Conservation (phyloP, 441 rosid species). For the Daphne laureola region DNA sequence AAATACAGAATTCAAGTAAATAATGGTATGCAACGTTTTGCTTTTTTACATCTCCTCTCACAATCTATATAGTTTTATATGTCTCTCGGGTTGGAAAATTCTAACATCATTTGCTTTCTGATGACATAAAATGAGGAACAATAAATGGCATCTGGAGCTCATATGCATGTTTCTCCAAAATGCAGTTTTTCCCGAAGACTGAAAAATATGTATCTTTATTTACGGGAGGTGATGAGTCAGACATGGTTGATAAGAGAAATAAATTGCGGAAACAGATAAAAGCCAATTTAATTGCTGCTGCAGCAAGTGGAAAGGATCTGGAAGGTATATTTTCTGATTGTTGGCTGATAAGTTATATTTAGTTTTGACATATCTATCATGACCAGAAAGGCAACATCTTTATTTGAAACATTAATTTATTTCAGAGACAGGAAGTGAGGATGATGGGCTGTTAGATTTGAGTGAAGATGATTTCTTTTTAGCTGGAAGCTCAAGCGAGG, state of each 20-base stretch:
- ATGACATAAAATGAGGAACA: too few relatives aligned
- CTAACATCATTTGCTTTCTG: too few relatives aligned
- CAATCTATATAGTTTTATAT: too few relatives aligned
- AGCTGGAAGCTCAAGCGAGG: constrained; percentile 82
- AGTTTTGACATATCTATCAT: neutral
- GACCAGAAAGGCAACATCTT: constrained; percentile 3
- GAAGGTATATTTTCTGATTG: constrained; percentile 50
- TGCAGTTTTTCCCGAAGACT: constrained; percentile 94
- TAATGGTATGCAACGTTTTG: too few relatives aligned
- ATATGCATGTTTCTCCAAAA: neutral
- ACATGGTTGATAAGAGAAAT: constrained; percentile 66
- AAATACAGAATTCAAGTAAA: too few relatives aligned
- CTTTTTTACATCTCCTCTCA: too few relatives aligned
- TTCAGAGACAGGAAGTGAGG: constrained; percentile 94
- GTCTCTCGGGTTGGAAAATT: too few relatives aligned
- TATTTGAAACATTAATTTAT: constrained; percentile 1
- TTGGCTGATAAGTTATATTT: constrained; percentile 3
- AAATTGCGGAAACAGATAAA: constrained; percentile 87
- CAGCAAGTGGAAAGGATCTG: constrained; percentile 93
- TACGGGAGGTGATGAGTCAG: constrained; percentile 67
- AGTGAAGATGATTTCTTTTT: constrained; percentile 90
- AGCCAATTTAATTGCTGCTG: constrained; percentile 82
- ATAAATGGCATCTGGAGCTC: neutral
- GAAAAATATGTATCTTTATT: constrained; percentile 91
- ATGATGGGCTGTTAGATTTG: constrained; percentile 80